Percentiles rank a stretch among this genome's conserved stretches.
Evolutionary conservation across 2,329 filamentous ascomycete genomes (phyloP).

Genomic region (Beauveria sp.): DNA sequence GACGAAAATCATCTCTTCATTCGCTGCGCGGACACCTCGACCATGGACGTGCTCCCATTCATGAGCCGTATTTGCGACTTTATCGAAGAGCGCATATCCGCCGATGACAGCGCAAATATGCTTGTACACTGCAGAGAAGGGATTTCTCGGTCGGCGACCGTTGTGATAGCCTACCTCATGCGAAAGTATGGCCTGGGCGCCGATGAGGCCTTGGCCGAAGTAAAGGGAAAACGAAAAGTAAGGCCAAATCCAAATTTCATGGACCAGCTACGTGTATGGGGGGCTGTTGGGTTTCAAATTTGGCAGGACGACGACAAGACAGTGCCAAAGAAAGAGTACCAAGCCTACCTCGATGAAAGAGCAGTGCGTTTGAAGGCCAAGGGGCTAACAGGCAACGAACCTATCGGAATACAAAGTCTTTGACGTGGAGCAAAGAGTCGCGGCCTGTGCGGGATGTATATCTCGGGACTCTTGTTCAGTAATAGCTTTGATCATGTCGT

Average conservation of each 20-base stretch:
- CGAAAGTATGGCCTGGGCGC: slow-evolving; percentile 16
- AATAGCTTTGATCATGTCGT: too few species aligned
- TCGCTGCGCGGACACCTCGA: slow-evolving; percentile 18
- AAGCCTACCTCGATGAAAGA: background rate
- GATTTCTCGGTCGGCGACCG: slow-evolving; percentile 24
- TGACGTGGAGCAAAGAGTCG: background rate
- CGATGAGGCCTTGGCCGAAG: slow-evolving; percentile 14
- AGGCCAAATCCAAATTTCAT: slow-evolving; percentile 24
- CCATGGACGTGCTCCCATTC: slow-evolving; percentile 19
- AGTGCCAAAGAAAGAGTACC: slow-evolving; percentile 18
- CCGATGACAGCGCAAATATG: slow-evolving; percentile 14
- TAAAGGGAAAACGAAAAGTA: slow-evolving; percentile 18
- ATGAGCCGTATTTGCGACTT: slow-evolving; percentile 20
- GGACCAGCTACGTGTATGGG: slow-evolving; percentile 26
- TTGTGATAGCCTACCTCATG: slow-evolving; percentile 27
- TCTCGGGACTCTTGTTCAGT: too few species aligned
- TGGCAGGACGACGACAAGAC: slow-evolving; percentile 21
- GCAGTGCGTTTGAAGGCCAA: background rate
- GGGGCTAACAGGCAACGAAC: background rate
- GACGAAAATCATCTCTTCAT: slow-evolving; percentile 18
- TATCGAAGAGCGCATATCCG: slow-evolving; percentile 14
- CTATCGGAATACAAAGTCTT: background rate
- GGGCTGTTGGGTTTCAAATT: slow-evolving; percentile 20
- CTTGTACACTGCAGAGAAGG: slow-evolving; percentile 28
- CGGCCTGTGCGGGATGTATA: too few species aligned